Percentiles rank a stretch among this genome's conserved stretches.
phyloP scores from a whole-genome alignment of 352 stramenopile genomes.

The Phytophthora tubulina region DNA sequence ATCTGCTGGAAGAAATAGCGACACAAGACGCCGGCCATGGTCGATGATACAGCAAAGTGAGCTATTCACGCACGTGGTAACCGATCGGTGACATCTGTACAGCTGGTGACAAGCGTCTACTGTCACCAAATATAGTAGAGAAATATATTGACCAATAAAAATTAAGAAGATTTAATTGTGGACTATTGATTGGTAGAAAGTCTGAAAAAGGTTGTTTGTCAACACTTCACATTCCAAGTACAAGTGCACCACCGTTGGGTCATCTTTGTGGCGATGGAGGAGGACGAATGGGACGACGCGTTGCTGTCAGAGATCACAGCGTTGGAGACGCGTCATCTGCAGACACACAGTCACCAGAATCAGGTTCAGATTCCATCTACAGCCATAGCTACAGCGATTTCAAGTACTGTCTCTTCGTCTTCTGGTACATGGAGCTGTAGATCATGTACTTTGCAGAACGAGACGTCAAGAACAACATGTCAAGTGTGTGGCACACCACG shows the following conservation, averaged over 20 bases:
- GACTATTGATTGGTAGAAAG: slow-evolving; percentile 9
- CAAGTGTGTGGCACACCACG: slow-evolving; percentile 63
- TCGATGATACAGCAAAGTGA: not conserved
- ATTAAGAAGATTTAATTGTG: no score
- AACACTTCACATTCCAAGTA: not conserved
- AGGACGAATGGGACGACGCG: slow-evolving; percentile 89
- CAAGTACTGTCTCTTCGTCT: slow-evolving; percentile 10
- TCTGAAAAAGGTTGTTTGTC: no score
- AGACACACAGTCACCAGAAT: slow-evolving; percentile 14
- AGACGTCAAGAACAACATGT: slow-evolving; percentile 43
- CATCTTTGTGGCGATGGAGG: slow-evolving; percentile 33
- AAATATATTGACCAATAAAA: no score
- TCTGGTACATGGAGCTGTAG: slow-evolving; percentile 48
- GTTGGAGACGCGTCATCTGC: slow-evolving; percentile 62
- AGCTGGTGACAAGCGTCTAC: no score
- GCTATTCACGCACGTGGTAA: no score
- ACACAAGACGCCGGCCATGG: slow-evolving; percentile 64
- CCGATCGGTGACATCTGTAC: no score
- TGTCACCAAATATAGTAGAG: no score
- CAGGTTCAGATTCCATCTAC: slow-evolving; percentile 15
- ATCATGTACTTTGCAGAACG: slow-evolving; percentile 77
- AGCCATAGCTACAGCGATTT: not conserved
- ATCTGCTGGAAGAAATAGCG: slow-evolving; percentile 89
- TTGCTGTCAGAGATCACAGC: slow-evolving; percentile 74
- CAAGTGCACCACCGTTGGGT: not conserved